A percentile compares a stretch with the other conserved stretches of the same genome.
Evolutionary conservation across 2,329 filamentous ascomycete species (phyloP).

Genomic region (Teratosphaeriaceae sp.): DNA sequence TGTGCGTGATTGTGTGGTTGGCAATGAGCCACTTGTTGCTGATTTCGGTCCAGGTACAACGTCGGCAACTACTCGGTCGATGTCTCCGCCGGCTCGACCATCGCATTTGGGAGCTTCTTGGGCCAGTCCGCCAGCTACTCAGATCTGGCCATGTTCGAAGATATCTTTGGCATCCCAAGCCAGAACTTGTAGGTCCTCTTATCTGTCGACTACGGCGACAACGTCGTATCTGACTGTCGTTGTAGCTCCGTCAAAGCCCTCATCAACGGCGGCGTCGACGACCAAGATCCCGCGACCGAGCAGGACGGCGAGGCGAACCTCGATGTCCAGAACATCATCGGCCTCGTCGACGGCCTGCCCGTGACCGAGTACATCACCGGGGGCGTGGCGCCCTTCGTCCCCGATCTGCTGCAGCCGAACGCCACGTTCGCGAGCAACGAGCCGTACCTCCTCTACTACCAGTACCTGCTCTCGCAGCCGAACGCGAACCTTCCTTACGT

Average conservation of each 20-base stretch:
- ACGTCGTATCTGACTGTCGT: too few relatives aligned
- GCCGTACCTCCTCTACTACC: constrained; percentile 57
- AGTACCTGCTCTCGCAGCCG: constrained; percentile 47
- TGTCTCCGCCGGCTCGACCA: constrained; percentile 39
- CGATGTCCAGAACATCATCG: constrained; percentile 56
- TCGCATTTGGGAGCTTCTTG: constrained; percentile 48
- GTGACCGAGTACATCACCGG: constrained; percentile 53
- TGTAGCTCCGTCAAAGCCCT: constrained; percentile 25
- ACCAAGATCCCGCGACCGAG: constrained; percentile 14
- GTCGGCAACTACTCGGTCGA: constrained; percentile 40
- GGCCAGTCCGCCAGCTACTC: constrained; percentile 44
- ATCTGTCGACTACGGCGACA: too few relatives aligned
- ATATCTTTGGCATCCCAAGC: constrained; percentile 34
- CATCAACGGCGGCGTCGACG: constrained; percentile 15
- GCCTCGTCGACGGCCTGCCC: constrained; percentile 47
- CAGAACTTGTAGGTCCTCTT: too few relatives aligned
- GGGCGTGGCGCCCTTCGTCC: constrained; percentile 46
- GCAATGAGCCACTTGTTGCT: too few relatives aligned
- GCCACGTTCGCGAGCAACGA: constrained; percentile 52
- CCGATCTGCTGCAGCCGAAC: constrained; percentile 34
- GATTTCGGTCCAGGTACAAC: too few relatives aligned
- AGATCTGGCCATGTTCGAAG: constrained; percentile 39
- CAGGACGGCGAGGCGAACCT: constrained; percentile 50
- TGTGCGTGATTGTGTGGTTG: too few relatives aligned
- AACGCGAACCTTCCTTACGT: constrained; percentile 49